Evolutionary conservation across 495 filamentous ascomycete species (phyloP), one percentile per base, ranked within the genome.

Genomic region (Lasiosphaeris hirsuta): DNA sequence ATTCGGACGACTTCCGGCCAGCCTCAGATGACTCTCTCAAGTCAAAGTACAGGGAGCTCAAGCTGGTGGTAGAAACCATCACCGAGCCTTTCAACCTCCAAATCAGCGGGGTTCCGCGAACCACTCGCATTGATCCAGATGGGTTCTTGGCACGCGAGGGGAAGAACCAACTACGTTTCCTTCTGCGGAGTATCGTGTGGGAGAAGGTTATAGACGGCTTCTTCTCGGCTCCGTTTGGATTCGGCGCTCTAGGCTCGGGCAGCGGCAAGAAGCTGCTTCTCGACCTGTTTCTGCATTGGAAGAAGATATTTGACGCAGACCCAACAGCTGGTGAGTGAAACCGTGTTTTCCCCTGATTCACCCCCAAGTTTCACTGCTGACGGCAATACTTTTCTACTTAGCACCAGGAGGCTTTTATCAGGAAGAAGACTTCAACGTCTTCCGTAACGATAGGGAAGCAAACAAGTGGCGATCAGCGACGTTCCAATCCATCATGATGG

Each of bases 21-120:
- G 69, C 67, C 45, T 63, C 65, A 0, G 71, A 73, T 39, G 69
- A 73, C 34, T 46, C 54, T 1, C 54, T 73, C 15, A 70, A 70
- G 57, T 7, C 30, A 13, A 59, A 58, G 15, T 72, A 68, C 49
- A 18, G 39, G 10, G 61, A 69, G 18, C 44, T 73, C 34, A 65
- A 67, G 15, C 48, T 57, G 7, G 33, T 38, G 9, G 50, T 73
- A 7, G 58, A 62, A 5, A 56, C 43, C 13, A 49, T 67, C 14
- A 63, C 61, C 9, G 47, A 57, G n/a, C 48, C 57, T 7, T 49
- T 55, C 18, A 64, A 61, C 14, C 46, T 62, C 43, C 41, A 56
- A 10, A 50, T 63, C 9, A 45, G 33, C 35, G 52, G 33, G 10
- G 30, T 56, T 5, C 54, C 46, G n/a, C 38, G 9, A 15, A 35